These are phyloP conservation scores for Coniosporium apollinis DNA, from an alignment of 495 filamentous ascomycete species.

Conservation along the genomic window DNA sequence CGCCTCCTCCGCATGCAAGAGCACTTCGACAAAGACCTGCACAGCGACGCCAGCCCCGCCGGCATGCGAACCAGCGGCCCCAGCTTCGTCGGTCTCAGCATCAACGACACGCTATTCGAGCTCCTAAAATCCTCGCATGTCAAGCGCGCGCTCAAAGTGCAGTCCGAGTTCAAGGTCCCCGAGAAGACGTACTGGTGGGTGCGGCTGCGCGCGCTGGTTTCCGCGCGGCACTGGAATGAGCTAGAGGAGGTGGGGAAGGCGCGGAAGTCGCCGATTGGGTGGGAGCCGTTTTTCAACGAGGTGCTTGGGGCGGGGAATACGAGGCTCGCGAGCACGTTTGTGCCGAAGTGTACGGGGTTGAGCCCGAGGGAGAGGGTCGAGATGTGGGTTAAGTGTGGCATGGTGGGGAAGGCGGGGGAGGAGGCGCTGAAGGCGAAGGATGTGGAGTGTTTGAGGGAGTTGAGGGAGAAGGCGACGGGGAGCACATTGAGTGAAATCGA, in stretches of 20 bases:
- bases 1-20: conserved; percentile 74
- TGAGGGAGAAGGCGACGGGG: conserved; percentile 41
- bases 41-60: conserved; percentile 6
- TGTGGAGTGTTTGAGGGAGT: conserved; percentile 42
- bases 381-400: conserved; percentile 94
- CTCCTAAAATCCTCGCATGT: conserved; percentile 57
- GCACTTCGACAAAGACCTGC: conserved; percentile 62
- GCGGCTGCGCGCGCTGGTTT: conserved; percentile 72
- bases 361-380: conserved; percentile 52
- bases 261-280: conserved; percentile 82
- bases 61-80: conserved; percentile 36
- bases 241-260: conserved; percentile 62
- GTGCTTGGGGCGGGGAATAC: conserved; percentile 78
- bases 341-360: conserved; percentile 65
- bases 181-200: conserved; percentile 88
- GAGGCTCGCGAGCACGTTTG: conserved; percentile 64
- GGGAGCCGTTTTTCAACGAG: conserved; percentile 95
- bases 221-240: conserved; percentile 78
- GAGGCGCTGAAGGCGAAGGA: conserved; percentile 78
- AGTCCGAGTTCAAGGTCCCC: conserved; percentile 80
- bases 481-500: conserved; percentile 39
- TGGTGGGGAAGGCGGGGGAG: conserved; percentile 79
- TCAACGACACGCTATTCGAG: conserved; percentile 83
- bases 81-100: conserved; percentile 57
- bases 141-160: conserved; percentile 67